These are phyloP conservation scores for Cryptosporidium ryanae DNA, from an alignment of 169 alveolate species.

Conservation along the genomic window DNA sequence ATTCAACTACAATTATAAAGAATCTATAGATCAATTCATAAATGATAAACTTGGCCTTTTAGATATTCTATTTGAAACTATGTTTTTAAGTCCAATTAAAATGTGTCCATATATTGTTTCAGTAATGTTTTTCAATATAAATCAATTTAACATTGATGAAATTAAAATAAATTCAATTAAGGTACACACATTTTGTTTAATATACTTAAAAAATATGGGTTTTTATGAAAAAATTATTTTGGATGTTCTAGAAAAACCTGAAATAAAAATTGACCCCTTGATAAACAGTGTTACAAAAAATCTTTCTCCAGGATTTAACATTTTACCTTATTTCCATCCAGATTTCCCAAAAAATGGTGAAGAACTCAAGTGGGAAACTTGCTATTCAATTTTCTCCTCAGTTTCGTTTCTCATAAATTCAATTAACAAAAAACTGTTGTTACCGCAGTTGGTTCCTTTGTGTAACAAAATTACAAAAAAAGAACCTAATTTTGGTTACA, in stretches of 20 bases:
- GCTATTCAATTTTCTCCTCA: slow-evolving; percentile 41
- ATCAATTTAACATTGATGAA: slow-evolving; percentile 40
- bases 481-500: background rate
- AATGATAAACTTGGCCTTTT: slow-evolving; percentile 30
- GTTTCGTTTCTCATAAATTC: slow-evolving; percentile 39
- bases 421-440: background rate
- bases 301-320: slow-evolving; percentile 30
- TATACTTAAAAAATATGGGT: slow-evolving; percentile 47
- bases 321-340: slow-evolving; percentile 59
- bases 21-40: background rate
- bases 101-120: slow-evolving; percentile 66
- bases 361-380: slow-evolving; percentile 41
- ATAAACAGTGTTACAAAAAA: slow-evolving; percentile 3
- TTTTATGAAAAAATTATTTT: slow-evolving; percentile 13
- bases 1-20: slow-evolving; percentile 12
- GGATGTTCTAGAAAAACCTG: slow-evolving; percentile 16
- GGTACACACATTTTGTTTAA: slow-evolving; percentile 64
- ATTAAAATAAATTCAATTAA: slow-evolving; percentile 16
- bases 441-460: slow-evolving; percentile 36
- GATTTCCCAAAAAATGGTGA: slow-evolving; percentile 20
- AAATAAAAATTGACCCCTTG: background rate
- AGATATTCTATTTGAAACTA: slow-evolving; percentile 34
- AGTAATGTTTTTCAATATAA: slow-evolving; percentile 23
- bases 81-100: slow-evolving; percentile 43
- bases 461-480: slow-evolving; percentile 35